Base-by-base conservation (phyloP, 345 rosid species). In the Rubroshorea leprosula region DNA sequence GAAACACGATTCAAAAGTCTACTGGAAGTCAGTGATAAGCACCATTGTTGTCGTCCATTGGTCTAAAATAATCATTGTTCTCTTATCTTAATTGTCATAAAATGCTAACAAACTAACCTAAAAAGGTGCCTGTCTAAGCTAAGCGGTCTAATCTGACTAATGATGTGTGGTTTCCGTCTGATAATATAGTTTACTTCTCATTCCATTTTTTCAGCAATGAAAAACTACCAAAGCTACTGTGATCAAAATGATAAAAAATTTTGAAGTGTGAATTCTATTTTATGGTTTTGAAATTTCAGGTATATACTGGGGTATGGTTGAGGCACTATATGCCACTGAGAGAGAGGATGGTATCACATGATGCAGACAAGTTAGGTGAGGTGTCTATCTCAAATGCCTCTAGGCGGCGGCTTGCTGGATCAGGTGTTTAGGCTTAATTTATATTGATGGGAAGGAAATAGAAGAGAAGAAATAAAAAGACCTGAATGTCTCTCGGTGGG, bases 261-360 rank as follows among this genome's bases (percentile, higher is more conserved):
- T 47, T 20, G 8, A 59, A 16, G 11, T 25, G 19, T 25, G 21
- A 50, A 29, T 29, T 47, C 19, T n/a, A 20, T 15, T 47, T 18
- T n/a, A 25, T 61, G 11, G 23, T 39, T 23, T 13, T 49, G 55
- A 62, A 51, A 29, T 27, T 58, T 17, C 76, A 93, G 99, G 99
- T 93, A 46, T 93, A 87, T 62, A 83, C 80, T 0, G 99, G 99
- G 39, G 89, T 61, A 61, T 93, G 97, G 99, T 73, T 93, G 71
- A 74, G 97, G 62, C 96, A 78, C 66, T 93, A 87, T 64, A 73
- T 64, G 45, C 93, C 96, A 19, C 76, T 73, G 5, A 69, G 49
- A 53, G 97, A 83, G 71, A 74, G 96, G 63, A 66, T 71, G 60
- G 39, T 52, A 19, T 29, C 78, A 0, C 61, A 54, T 6, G 78